Evolutionary conservation across 306 rosid genomes (phyloP).

Genomic region (Corylus avellana): DNA sequence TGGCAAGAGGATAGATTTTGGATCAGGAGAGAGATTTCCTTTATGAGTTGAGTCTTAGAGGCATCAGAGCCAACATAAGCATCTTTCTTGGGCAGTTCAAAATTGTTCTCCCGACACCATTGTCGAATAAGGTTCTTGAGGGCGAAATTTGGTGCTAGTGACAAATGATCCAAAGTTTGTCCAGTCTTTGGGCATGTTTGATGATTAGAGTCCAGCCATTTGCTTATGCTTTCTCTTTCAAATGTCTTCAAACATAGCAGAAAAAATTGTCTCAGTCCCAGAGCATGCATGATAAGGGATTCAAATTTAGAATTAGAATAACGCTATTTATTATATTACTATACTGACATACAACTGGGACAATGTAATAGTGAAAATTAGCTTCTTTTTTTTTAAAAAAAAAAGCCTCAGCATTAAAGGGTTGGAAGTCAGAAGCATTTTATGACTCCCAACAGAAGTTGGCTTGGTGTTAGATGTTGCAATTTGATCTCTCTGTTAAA

Average conservation of each 20-base stretch:
- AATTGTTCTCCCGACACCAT: conserved; percentile 70
- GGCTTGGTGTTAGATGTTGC: too few relatives aligned
- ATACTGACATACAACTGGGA: background rate
- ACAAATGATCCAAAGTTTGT: conserved; percentile 46
- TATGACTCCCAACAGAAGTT: too few relatives aligned
- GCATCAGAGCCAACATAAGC: conserved; percentile 29
- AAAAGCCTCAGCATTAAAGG: too few relatives aligned
- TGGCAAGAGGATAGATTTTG: conserved; percentile 49
- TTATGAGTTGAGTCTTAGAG: conserved; percentile 32
- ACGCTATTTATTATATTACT: too few relatives aligned
- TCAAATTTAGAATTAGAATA: background rate
- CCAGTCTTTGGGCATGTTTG: conserved; percentile 62
- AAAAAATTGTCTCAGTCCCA: background rate
- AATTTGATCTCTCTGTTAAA: too few relatives aligned
- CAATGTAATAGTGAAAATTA: too few relatives aligned
- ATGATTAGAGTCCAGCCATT: conserved; percentile 71
- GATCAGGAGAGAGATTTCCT: conserved; percentile 58
- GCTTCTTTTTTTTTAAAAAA: too few relatives aligned
- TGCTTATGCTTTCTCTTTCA: conserved; percentile 83
- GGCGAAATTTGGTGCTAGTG: conserved; percentile 54
- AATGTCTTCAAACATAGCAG: conserved; percentile 51
- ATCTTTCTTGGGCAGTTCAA: conserved; percentile 53
- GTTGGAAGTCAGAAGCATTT: too few relatives aligned
- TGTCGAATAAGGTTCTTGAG: conserved; percentile 60
- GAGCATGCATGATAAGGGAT: background rate